These are phyloP conservation scores for Candida pseudoviswanathii DNA, from an alignment of 1,139 yeast genomes.

Conservation along the genomic window DNA sequence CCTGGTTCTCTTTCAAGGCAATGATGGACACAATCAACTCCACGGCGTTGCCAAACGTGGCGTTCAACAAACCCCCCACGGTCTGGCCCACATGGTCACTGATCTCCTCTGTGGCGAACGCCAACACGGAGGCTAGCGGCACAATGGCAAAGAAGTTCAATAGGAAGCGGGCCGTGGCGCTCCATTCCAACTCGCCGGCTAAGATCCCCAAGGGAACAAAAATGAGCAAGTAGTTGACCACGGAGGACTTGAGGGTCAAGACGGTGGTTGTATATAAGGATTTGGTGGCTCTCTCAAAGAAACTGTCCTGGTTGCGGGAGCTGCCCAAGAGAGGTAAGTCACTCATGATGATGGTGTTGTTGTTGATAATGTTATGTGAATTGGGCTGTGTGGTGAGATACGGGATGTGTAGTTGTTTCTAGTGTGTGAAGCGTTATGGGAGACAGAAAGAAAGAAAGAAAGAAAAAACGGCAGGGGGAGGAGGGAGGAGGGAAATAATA, in stretches of 20 bases:
- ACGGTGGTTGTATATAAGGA: slow-evolving; percentile 15
- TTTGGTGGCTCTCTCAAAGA: background rate
- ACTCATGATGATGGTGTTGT: slow-evolving; percentile 12
- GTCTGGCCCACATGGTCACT: slow-evolving; percentile 87
- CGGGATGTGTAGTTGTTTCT: no score
- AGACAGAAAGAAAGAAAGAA: background rate
- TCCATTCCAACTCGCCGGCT: slow-evolving; percentile 62
- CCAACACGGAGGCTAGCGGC: slow-evolving; percentile 87
- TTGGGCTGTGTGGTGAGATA: no score
- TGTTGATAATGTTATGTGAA: no score
- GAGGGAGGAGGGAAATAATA: background rate
- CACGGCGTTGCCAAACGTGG: slow-evolving; percentile 93
- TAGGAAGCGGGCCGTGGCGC: slow-evolving; percentile 63
- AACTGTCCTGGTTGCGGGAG: slow-evolving; percentile 2
- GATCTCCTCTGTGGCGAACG: slow-evolving; percentile 91
- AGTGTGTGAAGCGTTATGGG: no score
- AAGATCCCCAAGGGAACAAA: slow-evolving; percentile 88
- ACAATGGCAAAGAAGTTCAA: slow-evolving; percentile 88
- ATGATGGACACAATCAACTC: slow-evolving; percentile 92
- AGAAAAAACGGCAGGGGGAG: no score
- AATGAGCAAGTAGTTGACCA: slow-evolving; percentile 72
- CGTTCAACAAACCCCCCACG: slow-evolving; percentile 88
- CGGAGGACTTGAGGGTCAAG: slow-evolving; percentile 59
- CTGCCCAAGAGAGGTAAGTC: slow-evolving; percentile 16
- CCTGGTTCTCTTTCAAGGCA: slow-evolving; percentile 82